phyloP scores from a whole-genome alignment of 768 basidiomycete genomes.

The Dentipellis fragilis region DNA sequence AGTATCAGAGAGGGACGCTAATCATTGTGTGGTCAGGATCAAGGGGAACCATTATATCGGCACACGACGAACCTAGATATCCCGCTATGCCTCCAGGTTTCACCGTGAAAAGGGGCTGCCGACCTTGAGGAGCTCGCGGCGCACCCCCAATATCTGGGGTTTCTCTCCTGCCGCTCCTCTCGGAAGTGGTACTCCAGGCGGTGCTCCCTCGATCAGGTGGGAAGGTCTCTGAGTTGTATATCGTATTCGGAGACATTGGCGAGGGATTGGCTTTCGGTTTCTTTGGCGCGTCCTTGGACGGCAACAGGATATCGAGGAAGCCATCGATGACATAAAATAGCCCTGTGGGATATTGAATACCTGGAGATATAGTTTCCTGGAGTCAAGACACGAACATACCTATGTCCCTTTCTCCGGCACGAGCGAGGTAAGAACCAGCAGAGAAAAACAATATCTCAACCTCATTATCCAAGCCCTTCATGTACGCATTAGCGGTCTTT shows the following conservation, averaged over 20 bases:
- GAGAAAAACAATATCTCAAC: slow-evolving; percentile 93
- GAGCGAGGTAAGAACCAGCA: slow-evolving; percentile 76
- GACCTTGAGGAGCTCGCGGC: slow-evolving; percentile 36
- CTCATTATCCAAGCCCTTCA: slow-evolving; percentile 88
- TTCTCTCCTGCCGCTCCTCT: slow-evolving; percentile 2
- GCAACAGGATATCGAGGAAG: slow-evolving; percentile 84
- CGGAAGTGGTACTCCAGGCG: slow-evolving; percentile 7
- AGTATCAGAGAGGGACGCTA: slow-evolving; percentile 83
- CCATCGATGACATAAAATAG: slow-evolving; percentile 95
- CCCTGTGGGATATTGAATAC: slow-evolving; percentile 28
- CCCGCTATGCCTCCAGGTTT: slow-evolving; percentile 98
- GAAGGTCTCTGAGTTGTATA: slow-evolving; percentile 8
- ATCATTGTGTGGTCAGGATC: neutral
- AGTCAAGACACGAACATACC: slow-evolving; percentile 32
- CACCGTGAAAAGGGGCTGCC: slow-evolving; percentile 72
- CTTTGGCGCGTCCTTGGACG: slow-evolving; percentile 26
- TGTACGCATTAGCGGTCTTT: slow-evolving; percentile 39
- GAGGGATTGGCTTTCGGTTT: slow-evolving; percentile 6
- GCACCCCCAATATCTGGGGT: slow-evolving; percentile 21
- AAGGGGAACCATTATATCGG: neutral
- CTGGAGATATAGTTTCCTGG: neutral
- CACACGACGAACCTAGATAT: slow-evolving; percentile 57
- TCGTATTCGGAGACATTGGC: slow-evolving; percentile 4
- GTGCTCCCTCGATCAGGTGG: slow-evolving; percentile 7
- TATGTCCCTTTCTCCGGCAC: slow-evolving; percentile 82